These are phyloP conservation scores for Sporobolomyces phaffii DNA, from an alignment of 768 basidiomycete species.

Conservation along the genomic window DNA sequence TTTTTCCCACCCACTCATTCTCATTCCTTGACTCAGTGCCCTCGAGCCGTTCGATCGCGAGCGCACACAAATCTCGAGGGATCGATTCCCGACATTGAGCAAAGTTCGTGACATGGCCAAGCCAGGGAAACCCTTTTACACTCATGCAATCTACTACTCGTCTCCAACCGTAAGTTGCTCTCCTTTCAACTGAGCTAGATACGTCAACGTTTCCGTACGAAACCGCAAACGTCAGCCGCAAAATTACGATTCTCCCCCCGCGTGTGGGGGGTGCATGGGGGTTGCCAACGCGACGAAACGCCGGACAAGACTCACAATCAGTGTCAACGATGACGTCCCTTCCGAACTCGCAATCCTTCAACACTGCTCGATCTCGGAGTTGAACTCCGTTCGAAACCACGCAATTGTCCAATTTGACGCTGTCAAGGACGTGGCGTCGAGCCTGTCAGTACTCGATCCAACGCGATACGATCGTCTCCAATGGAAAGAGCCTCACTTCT, in stretches of 20 bases:
- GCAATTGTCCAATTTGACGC: slow-evolving; percentile 38
- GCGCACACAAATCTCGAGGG: no score
- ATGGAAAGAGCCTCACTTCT: slow-evolving; percentile 24
- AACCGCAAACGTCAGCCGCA: no score
- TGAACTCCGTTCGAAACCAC: slow-evolving; percentile 37
- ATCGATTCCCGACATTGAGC: no score
- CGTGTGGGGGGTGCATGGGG: no score
- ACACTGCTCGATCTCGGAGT: slow-evolving; percentile 20
- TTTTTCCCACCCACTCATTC: no score
- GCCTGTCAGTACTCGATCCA: not conserved
- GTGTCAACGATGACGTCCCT: slow-evolving; percentile 32
- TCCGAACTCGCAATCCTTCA: slow-evolving; percentile 38
- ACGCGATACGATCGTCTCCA: not conserved
- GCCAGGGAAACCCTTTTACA: no score
- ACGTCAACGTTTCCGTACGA: not conserved
- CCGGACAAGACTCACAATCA: slow-evolving; percentile 21
- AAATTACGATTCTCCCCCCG: no score
- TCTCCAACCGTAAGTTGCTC: slow-evolving; percentile 35
- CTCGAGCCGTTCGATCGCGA: no score
- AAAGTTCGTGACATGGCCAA: no score
- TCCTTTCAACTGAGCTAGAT: slow-evolving; percentile 31
- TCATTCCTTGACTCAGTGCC: no score
- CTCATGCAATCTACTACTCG: no score
- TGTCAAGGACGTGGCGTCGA: not conserved
- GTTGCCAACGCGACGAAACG: not conserved